Evolutionary conservation across 1,284 basidiomycete species (phyloP), one percentile per base, ranked within the genome.

Genomic region (Laetiporus sulphureus): DNA sequence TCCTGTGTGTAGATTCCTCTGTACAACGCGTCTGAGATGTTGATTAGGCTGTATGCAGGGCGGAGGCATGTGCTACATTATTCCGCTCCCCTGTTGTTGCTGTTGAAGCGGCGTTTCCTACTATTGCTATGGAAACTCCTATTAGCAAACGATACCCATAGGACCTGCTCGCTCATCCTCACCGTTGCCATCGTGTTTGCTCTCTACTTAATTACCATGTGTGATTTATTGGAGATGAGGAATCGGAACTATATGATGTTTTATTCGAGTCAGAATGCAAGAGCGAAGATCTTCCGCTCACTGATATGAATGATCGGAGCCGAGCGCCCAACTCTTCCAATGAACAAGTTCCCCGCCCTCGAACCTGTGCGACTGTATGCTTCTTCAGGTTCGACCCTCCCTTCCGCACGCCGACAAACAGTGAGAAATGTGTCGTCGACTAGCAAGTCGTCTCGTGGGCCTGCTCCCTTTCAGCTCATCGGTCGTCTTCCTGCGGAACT

Each of bases 401-500:
- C 22, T 46, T 52, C 24, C 48, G 48, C 41, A 47, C 44, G 40
- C 45, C 44, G n/a, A 42, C 48, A 32, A 41, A 43, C 50, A 21
- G 46, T 42, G 32, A 10, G 11, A 33, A 18, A 19, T 21, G 36
- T 44, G 32, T 29, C 20, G 2, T 42, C 43, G 2, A 48, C 58
- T 0, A 41, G 53, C 32, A 51, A n/a, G n/a, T n/a, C n/a, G n/a
- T n/a, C n/a, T n/a, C n/a, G 54, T 21, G 52, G 57, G 10, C 60
- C 63, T 25, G 67, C 72, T 32, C 57, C 54, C 1, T 59, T 61
- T 40, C 52, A 59, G 31, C 70, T 77, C 46, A 74, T 94, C 40
- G 92, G 92, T 7, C 75, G 76, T 22, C 77, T 94, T 21, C 90
- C 92, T 8, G 72, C 77, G 32, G 79, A 84, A 52, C 65, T 93